These are phyloP conservation scores for Trametes pubescens DNA, from an alignment of 1,284 basidiomycete species.

Conservation along the genomic window DNA sequence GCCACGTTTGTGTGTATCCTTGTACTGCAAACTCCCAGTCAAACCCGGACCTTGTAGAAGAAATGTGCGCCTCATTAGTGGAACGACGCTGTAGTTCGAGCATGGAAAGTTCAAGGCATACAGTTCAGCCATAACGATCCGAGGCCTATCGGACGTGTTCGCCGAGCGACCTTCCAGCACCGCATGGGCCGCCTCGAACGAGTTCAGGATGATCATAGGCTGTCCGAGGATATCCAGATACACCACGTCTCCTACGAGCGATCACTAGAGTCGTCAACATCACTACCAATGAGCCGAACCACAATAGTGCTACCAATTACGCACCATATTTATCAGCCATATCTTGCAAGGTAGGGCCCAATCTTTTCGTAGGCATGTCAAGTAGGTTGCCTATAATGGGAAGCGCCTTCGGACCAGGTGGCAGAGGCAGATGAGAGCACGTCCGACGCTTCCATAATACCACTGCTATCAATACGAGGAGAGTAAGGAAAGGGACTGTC, in stretches of 20 bases:
- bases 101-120: slow-evolving; percentile 9
- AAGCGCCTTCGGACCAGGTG: slow-evolving; percentile 23
- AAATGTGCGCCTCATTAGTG: neutral
- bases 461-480: neutral
- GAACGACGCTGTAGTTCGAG: too few species aligned
- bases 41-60: slow-evolving; percentile 10
- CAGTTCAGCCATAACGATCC: slow-evolving; percentile 25
- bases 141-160: slow-evolving; percentile 24
- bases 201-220: slow-evolving; percentile 30
- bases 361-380: slow-evolving; percentile 27
- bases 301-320: neutral
- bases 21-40: slow-evolving; percentile 24
- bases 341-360: slow-evolving; percentile 20
- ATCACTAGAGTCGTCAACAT: neutral
- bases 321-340: slow-evolving; percentile 31
- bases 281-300: too few species aligned
- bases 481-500: neutral
- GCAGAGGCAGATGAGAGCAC: slow-evolving; percentile 8
- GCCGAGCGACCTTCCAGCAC: slow-evolving; percentile 32
- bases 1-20: slow-evolving; percentile 22
- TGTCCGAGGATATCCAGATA: slow-evolving; percentile 29
- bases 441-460: neutral
- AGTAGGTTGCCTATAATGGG: slow-evolving; percentile 33
- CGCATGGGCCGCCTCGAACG: slow-evolving; percentile 29
- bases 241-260: slow-evolving; percentile 23